Percentiles rank a stretch among this genome's conserved stretches.
These are phyloP conservation scores for Colletotrichum sp. DNA, from an alignment of 2,329 filamentous ascomycete species.

Conservation along the genomic window DNA sequence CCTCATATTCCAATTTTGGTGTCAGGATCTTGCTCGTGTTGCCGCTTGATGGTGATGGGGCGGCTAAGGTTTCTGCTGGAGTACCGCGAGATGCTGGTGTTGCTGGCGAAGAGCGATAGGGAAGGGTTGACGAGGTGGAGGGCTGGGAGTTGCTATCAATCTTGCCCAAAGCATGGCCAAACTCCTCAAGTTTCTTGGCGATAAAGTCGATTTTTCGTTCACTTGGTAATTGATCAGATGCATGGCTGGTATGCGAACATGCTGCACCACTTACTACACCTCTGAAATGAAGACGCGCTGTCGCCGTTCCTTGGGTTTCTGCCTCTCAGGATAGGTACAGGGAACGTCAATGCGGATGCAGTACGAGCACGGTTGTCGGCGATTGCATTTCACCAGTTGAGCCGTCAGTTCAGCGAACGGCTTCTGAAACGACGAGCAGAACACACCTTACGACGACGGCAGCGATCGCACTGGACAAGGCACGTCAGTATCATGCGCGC, in stretches of 20 bases:
- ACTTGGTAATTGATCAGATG: fast-evolving
- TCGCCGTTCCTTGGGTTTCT: background rate
- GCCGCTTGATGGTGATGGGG: background rate
- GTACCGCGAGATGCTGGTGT: slow-evolving; percentile 4
- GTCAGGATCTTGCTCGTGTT: background rate
- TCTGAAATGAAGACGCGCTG: slow-evolving; percentile 10
- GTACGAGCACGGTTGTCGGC: background rate
- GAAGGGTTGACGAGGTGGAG: background rate
- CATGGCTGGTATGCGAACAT: fast-evolving
- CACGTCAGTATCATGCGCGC: background rate
- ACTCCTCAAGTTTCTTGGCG: slow-evolving; percentile 7
- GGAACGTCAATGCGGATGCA: background rate
- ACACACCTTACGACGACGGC: slow-evolving; percentile 10
- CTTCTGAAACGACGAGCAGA: background rate
- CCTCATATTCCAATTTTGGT: slow-evolving; percentile 21
- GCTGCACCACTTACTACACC: background rate
- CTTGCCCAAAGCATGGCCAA: background rate
- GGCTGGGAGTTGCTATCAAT: background rate
- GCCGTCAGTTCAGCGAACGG: background rate
- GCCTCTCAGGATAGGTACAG: slow-evolving; percentile 1
- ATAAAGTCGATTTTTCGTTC: slow-evolving; percentile 3
- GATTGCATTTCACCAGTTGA: slow-evolving; percentile 9
- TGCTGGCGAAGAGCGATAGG: background rate
- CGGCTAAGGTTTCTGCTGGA: background rate
- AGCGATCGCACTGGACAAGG: slow-evolving; percentile 6